Conservation (phyloP, 2,329 filamentous ascomycete genomes). For the Sclerotiophoma versabilis region DNA sequence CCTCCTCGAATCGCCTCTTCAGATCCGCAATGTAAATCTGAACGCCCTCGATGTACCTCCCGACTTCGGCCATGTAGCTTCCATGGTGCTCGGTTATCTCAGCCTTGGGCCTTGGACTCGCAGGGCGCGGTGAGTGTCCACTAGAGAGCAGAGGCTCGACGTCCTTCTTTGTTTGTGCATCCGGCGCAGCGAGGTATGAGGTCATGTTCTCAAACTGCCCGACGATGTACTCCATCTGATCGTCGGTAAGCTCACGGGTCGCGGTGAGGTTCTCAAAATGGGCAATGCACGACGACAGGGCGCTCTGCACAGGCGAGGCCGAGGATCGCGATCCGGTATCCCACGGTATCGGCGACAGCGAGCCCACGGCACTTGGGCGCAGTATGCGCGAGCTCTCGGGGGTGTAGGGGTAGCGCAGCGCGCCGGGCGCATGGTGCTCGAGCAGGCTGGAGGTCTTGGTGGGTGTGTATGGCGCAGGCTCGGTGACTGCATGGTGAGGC, state of each 20-base stretch:
- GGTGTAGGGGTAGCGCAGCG: slow-evolving; percentile 42
- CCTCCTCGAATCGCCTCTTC: slow-evolving; percentile 41
- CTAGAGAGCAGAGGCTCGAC: slow-evolving; percentile 33
- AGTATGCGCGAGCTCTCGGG: slow-evolving; percentile 40
- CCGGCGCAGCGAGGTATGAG: slow-evolving; percentile 36
- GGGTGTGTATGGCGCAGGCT: slow-evolving; percentile 33
- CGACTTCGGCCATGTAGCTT: slow-evolving; percentile 37
- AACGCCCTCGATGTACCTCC: slow-evolving; percentile 37
- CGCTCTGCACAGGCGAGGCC: slow-evolving; percentile 39
- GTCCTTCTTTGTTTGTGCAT: slow-evolving; percentile 28
- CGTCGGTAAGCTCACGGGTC: slow-evolving; percentile 38
- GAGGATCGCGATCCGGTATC: slow-evolving; percentile 26
- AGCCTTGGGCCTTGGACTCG: slow-evolving; percentile 1
- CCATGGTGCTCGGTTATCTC: slow-evolving; percentile 13
- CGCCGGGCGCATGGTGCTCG: slow-evolving; percentile 18
- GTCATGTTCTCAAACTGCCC: slow-evolving; percentile 44
- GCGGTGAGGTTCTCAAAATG: slow-evolving; percentile 43
- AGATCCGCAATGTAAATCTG: slow-evolving; percentile 35
- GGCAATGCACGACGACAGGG: slow-evolving; percentile 41
- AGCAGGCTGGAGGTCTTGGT: slow-evolving; percentile 23
- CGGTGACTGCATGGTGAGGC: slow-evolving; percentile 22
- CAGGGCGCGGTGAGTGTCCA: slow-evolving; percentile 7
- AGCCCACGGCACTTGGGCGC: slow-evolving; percentile 21
- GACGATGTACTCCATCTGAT: slow-evolving; percentile 46
- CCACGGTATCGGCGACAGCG: slow-evolving; percentile 36